Percentiles rank a stretch among this genome's conserved stretches.
These are phyloP conservation scores for Fusarium metavorans DNA, from an alignment of 2,329 filamentous ascomycete species.

Conservation along the genomic window DNA sequence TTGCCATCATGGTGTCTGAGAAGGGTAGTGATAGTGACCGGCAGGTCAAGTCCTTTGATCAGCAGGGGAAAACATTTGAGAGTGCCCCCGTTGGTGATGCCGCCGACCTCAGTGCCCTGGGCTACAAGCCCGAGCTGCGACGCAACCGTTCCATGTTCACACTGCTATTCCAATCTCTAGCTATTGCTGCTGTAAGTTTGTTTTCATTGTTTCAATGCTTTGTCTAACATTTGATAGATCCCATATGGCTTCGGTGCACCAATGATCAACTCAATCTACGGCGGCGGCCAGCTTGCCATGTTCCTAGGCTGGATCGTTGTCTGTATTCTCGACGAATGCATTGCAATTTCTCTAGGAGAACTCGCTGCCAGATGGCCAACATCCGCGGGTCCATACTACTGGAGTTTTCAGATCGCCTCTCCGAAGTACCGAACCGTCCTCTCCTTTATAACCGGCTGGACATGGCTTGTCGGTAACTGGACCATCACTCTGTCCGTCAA, in stretches of 20 bases:
- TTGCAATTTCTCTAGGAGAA: constrained; percentile 78
- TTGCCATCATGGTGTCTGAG: constrained; percentile 20
- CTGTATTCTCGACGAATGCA: constrained; percentile 76
- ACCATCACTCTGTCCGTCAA: constrained; percentile 77
- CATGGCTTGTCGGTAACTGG: constrained; percentile 78
- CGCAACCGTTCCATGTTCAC: constrained; percentile 46
- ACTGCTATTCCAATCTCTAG: constrained; percentile 44
- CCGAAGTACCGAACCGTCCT: constrained; percentile 70
- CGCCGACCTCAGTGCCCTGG: constrained; percentile 55
- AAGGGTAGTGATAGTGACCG: constrained; percentile 27
- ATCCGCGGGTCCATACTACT: constrained; percentile 77
- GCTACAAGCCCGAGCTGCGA: constrained; percentile 56
- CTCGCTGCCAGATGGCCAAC: constrained; percentile 75
- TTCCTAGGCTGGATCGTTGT: constrained; percentile 76
- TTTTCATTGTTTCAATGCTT: fast-evolving
- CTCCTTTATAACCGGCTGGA: constrained; percentile 81
- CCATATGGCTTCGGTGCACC: constrained; percentile 43
- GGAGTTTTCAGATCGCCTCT: constrained; percentile 76
- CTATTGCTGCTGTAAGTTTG: constrained; percentile 43
- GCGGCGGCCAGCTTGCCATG: constrained; percentile 58
- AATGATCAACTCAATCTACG: constrained; percentile 40
- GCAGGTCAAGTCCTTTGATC: not conserved
- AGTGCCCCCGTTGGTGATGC: constrained; percentile 18
- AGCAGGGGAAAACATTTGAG: constrained; percentile 14
- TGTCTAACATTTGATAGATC: constrained; percentile 23